phyloP scores from a whole-genome alignment of 805 yeast genomes.

The Yarrowia yakushimensis region DNA sequence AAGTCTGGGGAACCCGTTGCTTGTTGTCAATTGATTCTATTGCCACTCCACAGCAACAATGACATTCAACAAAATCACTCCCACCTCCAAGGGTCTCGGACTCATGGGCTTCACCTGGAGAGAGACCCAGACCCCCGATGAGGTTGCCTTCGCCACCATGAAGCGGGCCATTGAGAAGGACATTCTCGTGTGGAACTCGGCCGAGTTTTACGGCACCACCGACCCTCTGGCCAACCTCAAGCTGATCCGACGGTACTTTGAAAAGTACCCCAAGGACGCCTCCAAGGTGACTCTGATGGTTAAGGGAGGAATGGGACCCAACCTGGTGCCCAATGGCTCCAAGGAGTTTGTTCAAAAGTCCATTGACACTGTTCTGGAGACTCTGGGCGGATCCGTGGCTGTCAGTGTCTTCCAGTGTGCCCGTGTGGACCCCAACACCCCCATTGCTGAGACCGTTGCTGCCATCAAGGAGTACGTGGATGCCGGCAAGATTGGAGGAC shows the following conservation, averaged over 20 bases:
- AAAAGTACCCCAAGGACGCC: conserved; percentile 52
- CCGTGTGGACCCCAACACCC: conserved; percentile 54
- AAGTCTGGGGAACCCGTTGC: not conserved
- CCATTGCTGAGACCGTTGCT: conserved; percentile 57
- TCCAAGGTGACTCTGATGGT: conserved; percentile 57
- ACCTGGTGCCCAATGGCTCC: conserved; percentile 49
- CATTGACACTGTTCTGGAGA: conserved; percentile 43
- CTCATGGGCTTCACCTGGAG: conserved; percentile 79
- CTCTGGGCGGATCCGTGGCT: conserved; percentile 31
- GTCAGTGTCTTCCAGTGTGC: conserved; percentile 66
- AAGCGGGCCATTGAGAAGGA: conserved; percentile 50
- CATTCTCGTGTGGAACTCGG: conserved; percentile 60
- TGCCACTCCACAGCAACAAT: not conserved
- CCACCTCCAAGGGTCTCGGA: conserved; percentile 55
- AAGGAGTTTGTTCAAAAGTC: conserved; percentile 47
- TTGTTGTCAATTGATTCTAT: not conserved
- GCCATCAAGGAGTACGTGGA: conserved; percentile 58
- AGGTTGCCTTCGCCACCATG: conserved; percentile 52
- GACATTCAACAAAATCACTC: conserved; percentile 10
- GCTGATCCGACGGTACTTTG: conserved; percentile 55
- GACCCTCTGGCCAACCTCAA: conserved; percentile 50
- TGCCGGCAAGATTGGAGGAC: conserved; percentile 62
- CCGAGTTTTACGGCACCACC: conserved; percentile 70
- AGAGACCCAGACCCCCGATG: conserved; percentile 48
- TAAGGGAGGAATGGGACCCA: conserved; percentile 57